Evolutionary conservation across 2,329 filamentous ascomycete species (phyloP).

Genomic region (Trichocomaceae sp.): DNA sequence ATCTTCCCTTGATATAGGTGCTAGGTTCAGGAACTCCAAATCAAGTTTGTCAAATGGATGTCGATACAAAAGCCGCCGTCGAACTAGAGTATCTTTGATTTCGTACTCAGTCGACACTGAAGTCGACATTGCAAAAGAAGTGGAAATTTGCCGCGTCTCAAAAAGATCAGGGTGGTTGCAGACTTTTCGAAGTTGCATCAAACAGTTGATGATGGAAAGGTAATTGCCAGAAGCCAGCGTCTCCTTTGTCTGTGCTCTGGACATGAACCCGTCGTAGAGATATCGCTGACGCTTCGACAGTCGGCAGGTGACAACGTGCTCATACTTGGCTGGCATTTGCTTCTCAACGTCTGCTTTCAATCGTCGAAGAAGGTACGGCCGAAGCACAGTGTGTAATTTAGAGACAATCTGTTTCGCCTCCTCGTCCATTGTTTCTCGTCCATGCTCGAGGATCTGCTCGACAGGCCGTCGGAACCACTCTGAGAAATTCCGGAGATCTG

Average conservation of each 20-base stretch:
- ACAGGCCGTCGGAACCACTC: conserved; percentile 94
- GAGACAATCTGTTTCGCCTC: conserved; percentile 86
- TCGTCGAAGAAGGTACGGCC: conserved; percentile 83
- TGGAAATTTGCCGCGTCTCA: conserved; percentile 91
- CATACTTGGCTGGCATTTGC: conserved; percentile 97
- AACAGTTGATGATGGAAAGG: conserved; percentile 93
- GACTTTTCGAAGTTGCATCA: conserved; percentile 96
- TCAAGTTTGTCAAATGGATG: conserved; percentile 60
- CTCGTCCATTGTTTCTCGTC: conserved; percentile 86
- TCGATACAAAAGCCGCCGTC: conserved; percentile 57
- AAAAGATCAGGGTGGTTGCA: conserved; percentile 98
- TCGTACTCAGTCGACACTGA: conserved; percentile 71
- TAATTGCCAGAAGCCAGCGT: conserved; percentile 91
- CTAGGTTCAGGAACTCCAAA: conserved; percentile 70
- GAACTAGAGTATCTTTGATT: conserved; percentile 63
- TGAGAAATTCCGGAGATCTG: conserved; percentile 90
- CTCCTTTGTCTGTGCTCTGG: conserved; percentile 77
- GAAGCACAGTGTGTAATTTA: conserved; percentile 87
- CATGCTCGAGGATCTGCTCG: conserved; percentile 91
- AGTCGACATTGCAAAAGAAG: conserved; percentile 83
- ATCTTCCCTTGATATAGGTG: conserved; percentile 64
- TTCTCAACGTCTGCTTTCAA: conserved; percentile 97
- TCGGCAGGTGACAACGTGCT: conserved; percentile 92
- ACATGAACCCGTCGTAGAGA: conserved; percentile 93
- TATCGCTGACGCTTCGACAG: conserved; percentile 92